Evolutionary conservation across 495 filamentous ascomycete species (phyloP).

Genomic region (Penicillium coprophilum): DNA sequence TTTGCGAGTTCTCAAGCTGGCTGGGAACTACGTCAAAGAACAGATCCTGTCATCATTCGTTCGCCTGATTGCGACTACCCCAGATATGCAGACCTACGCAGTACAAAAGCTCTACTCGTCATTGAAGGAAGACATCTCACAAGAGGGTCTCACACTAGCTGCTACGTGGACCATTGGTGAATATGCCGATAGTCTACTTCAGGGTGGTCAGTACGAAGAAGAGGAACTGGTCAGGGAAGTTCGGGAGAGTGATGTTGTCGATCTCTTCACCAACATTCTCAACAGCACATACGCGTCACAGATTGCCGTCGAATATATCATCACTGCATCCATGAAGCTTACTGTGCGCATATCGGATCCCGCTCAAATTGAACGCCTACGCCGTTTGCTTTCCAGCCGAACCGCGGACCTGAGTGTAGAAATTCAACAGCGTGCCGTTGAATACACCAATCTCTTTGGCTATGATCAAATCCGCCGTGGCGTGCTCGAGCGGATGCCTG

Average conservation of each 20-base stretch:
- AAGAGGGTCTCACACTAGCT: slow-evolving; percentile 89
- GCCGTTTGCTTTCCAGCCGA: slow-evolving; percentile 70
- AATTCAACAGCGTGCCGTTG: slow-evolving; percentile 91
- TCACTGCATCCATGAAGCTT: slow-evolving; percentile 93
- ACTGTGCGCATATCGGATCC: slow-evolving; percentile 82
- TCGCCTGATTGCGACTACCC: slow-evolving; percentile 88
- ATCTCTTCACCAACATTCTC: slow-evolving; percentile 86
- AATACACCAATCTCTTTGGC: slow-evolving; percentile 89
- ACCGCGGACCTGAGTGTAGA: slow-evolving; percentile 87
- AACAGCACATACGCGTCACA: slow-evolving; percentile 91
- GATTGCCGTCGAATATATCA: slow-evolving; percentile 88
- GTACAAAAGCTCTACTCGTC: slow-evolving; percentile 90
- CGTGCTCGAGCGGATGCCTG: slow-evolving; percentile 95
- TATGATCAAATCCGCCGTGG: slow-evolving; percentile 85
- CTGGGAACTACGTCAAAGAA: slow-evolving; percentile 96
- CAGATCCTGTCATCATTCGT: slow-evolving; percentile 97
- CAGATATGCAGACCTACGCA: slow-evolving; percentile 93
- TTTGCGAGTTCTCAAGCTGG: slow-evolving; percentile 88
- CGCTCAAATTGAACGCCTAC: slow-evolving; percentile 79
- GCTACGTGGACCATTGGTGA: slow-evolving; percentile 99
- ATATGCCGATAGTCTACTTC: slow-evolving; percentile 85
- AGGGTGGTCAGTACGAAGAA: slow-evolving; percentile 90
- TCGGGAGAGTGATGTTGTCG: slow-evolving; percentile 84
- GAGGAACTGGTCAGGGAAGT: slow-evolving; percentile 90
- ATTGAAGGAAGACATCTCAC: slow-evolving; percentile 93